Conservation (phyloP, 805 yeast genomes). For the Candida patagonica region DNA sequence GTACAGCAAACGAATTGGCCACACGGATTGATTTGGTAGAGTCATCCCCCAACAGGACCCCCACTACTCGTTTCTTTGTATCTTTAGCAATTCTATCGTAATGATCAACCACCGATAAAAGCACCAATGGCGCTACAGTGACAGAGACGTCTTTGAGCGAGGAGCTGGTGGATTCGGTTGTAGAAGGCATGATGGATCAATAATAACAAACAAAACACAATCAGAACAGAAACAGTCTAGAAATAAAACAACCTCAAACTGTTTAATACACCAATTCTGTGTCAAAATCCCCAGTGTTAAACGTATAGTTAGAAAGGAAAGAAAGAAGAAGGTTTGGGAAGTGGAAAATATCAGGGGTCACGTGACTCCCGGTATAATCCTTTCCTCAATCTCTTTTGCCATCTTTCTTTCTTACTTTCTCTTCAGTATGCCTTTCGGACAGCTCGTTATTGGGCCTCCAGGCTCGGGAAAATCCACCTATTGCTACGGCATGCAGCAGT, state of each 20-base stretch:
- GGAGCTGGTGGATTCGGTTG: constrained; percentile 3
- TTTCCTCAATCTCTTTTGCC: not conserved
- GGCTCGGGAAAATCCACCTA: constrained; percentile 96
- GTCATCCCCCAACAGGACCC: constrained; percentile 84
- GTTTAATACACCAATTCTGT: too few relatives aligned
- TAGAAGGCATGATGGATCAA: too few relatives aligned
- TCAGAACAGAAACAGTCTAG: too few relatives aligned
- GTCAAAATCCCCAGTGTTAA: too few relatives aligned
- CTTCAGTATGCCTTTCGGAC: constrained; percentile 44
- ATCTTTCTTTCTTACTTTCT: not conserved
- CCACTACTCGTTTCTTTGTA: constrained; percentile 76
- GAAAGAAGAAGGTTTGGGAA: too few relatives aligned
- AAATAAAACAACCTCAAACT: too few relatives aligned
- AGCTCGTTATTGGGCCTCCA: constrained; percentile 94
- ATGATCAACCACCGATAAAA: constrained; percentile 91
- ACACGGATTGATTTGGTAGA: constrained; percentile 48
- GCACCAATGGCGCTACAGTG: constrained; percentile 90
- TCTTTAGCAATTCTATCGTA: constrained; percentile 77
- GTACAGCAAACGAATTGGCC: constrained; percentile 91
- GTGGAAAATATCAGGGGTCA: too few relatives aligned
- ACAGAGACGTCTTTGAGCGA: constrained; percentile 32
- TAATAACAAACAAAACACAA: too few relatives aligned
- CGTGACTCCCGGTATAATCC: too few relatives aligned
- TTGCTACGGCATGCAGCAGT: constrained; percentile 85
- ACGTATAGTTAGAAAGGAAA: too few relatives aligned